phyloP scores from a whole-genome alignment of 2,329 filamentous ascomycete genomes.

The Colletotrichum chrysophilum region DNA sequence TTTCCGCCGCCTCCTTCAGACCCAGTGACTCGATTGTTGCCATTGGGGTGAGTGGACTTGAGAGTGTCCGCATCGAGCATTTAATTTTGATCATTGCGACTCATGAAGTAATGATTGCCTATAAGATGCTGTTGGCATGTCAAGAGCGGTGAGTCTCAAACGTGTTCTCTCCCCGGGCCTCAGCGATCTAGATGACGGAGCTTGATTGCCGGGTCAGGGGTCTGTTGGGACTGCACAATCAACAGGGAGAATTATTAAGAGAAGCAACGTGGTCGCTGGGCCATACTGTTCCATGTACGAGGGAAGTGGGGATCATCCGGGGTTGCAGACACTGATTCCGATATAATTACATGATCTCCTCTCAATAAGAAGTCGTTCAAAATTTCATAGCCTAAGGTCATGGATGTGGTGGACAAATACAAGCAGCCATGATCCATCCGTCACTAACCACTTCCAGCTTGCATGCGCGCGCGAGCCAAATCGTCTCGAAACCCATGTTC shows the following conservation, averaged over 20 bases:
- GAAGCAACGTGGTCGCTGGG: background rate
- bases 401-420: background rate
- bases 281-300: background rate
- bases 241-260: background rate
- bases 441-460: background rate
- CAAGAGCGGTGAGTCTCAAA: background rate
- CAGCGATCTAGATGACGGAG: background rate
- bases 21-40: background rate
- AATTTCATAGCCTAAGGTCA: background rate
- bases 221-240: background rate
- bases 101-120: background rate
- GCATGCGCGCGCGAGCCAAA: background rate
- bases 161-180: background rate
- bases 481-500: background rate
- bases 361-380: background rate
- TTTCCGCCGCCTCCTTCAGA: background rate
- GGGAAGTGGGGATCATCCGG: conserved; percentile 1
- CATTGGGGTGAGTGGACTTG: background rate
- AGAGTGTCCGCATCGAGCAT: background rate
- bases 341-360: conserved; percentile 11
- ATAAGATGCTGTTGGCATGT: background rate
- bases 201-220: conserved; percentile 5
- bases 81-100: background rate
- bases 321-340: background rate
- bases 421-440: background rate